Conservation (phyloP, 1,284 basidiomycete genomes). For the Schizophyllum commune region DNA sequence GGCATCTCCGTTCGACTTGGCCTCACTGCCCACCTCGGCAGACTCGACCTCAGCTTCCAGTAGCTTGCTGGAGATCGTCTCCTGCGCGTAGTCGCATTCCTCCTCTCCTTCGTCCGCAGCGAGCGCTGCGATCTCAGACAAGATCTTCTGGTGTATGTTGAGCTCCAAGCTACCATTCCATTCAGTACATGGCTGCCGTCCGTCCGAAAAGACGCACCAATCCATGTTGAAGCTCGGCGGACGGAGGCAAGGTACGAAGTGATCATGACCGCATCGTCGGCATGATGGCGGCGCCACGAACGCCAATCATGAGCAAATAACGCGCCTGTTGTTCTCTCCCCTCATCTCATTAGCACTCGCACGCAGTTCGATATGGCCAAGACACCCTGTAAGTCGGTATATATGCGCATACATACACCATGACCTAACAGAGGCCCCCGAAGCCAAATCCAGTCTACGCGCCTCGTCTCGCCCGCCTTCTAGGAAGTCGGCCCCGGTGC, state of each 20-base stretch:
- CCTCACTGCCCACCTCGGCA: constrained; percentile 15
- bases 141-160: constrained; percentile 75
- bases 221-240: constrained; percentile 20
- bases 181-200: not conserved
- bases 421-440: not conserved
- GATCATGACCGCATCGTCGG: not conserved
- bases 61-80: constrained; percentile 55
- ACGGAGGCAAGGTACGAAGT: constrained; percentile 20
- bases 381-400: not conserved
- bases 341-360: not conserved
- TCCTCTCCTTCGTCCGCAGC: constrained; percentile 43
- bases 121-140: constrained; percentile 73
- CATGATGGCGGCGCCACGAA: not conserved
- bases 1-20: constrained; percentile 15
- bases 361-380: not conserved
- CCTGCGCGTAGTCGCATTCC: constrained; percentile 32
- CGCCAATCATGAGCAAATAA: not conserved
- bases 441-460: not conserved
- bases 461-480: not conserved
- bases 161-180: constrained; percentile 51
- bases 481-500: not conserved
- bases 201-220: not conserved
- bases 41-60: constrained; percentile 27
- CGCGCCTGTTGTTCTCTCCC: not conserved
- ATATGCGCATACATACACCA: not conserved